Conservation (phyloP, 1,139 yeast species). For the Arxiozyma heterogenica region DNA sequence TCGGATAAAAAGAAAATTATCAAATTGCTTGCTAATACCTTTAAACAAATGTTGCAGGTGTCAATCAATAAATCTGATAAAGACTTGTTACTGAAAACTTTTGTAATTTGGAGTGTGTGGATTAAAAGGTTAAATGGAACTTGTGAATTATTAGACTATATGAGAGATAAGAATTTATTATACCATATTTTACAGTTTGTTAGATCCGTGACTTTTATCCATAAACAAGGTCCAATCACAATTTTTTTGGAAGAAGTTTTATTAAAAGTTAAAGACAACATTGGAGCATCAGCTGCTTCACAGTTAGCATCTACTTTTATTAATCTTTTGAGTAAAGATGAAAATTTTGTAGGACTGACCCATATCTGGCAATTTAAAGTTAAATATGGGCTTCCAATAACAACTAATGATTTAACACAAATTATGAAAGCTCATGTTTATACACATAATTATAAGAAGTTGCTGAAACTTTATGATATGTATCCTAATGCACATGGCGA, state of each 20-base stretch:
- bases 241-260: conserved; percentile 6
- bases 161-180: conserved; percentile 13
- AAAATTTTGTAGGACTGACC: conserved; percentile 13
- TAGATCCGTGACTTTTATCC: conserved; percentile 3
- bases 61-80: not conserved
- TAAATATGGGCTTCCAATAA: conserved; percentile 12
- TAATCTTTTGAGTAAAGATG: conserved; percentile 11
- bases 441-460: conserved; percentile 13
- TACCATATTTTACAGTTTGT: conserved; percentile 12
- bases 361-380: conserved; percentile 23
- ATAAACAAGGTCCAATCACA: not conserved
- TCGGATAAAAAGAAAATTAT: conserved; percentile 11
- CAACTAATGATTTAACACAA: conserved; percentile 20
- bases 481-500: conserved; percentile 28
- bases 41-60: conserved; percentile 7
- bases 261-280: conserved; percentile 7
- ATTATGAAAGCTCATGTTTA: conserved; percentile 21
- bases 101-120: conserved; percentile 22
- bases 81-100: conserved; percentile 7
- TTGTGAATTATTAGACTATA: conserved; percentile 19
- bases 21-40: conserved; percentile 12
- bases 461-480: conserved; percentile 12
- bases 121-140: conserved; percentile 20
- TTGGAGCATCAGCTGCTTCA: conserved; percentile 18
- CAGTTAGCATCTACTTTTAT: conserved; percentile 24